Evolutionary conservation across 768 basidiomycete genomes (phyloP).

Genomic region (Daedaleopsis sinensis): DNA sequence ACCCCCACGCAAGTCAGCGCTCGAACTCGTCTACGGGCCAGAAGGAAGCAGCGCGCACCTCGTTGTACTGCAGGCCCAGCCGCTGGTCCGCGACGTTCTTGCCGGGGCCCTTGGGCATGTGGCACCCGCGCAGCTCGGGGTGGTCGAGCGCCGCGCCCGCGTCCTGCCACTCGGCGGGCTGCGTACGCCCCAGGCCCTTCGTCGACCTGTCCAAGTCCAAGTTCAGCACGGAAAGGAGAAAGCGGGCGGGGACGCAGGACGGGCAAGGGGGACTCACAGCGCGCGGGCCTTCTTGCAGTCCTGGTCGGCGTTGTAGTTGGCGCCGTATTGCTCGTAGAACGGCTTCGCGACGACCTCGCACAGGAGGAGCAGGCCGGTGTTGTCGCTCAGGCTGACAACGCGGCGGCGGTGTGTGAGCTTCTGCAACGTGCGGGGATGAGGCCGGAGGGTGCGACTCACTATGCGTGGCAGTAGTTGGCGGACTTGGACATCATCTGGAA

Average conservation of each 20-base stretch:
- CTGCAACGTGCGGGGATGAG: background rate
- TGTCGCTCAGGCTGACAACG: conserved; percentile 47
- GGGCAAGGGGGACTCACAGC: background rate
- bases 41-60: conserved; percentile 39
- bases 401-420: conserved; percentile 1
- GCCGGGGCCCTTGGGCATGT: conserved; percentile 61
- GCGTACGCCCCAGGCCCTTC: conserved; percentile 54
- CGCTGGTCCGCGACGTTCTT: conserved; percentile 34
- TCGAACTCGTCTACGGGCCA: background rate
- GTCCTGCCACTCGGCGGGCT: conserved; percentile 61
- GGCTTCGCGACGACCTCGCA: conserved; percentile 65
- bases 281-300: conserved; percentile 51
- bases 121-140: conserved; percentile 51
- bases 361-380: conserved; percentile 57
- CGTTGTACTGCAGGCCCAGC: conserved; percentile 53
- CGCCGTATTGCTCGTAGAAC: conserved; percentile 48
- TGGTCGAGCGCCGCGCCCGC: conserved; percentile 53
- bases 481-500: conserved; percentile 71
- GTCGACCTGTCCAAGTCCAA: conserved; percentile 44
- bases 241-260: too few species aligned
- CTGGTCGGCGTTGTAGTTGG: conserved; percentile 53
- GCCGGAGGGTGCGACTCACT: conserved; percentile 36
- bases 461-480: conserved; percentile 56
- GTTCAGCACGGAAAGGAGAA: background rate
- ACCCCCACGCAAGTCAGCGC: too few species aligned